Conservation (phyloP, 2,329 filamentous ascomycete species). For the Aspergillus fructus region DNA sequence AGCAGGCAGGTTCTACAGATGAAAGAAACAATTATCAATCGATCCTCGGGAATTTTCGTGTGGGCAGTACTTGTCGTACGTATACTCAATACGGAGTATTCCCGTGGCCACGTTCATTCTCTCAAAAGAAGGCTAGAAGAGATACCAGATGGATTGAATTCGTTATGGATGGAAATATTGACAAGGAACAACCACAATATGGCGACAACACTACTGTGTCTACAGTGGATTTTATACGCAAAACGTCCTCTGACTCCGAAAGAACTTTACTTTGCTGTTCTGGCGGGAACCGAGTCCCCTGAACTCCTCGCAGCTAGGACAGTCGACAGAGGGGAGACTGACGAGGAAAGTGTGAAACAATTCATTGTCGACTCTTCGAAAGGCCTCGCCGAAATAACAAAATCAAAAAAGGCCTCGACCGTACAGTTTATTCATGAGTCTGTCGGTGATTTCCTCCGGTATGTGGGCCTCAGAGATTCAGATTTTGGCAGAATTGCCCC, state of each 20-base stretch:
- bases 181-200: constrained; percentile 46
- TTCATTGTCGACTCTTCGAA: constrained; percentile 30
- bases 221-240: constrained; percentile 57
- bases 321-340: neutral
- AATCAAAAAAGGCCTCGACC: constrained; percentile 13
- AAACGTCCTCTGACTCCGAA: constrained; percentile 8
- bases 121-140: constrained; percentile 37
- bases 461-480: constrained; percentile 25
- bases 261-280: constrained; percentile 6
- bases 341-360: neutral
- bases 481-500: too few relatives aligned
- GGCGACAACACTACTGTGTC: constrained; percentile 43
- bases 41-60: constrained; percentile 46
- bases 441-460: constrained; percentile 34
- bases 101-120: constrained; percentile 25
- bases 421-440: constrained; percentile 42
- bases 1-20: constrained; percentile 25
- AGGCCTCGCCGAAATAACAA: constrained; percentile 31
- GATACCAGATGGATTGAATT: constrained; percentile 42
- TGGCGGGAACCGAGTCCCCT: neutral
- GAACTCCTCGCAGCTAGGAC: neutral
- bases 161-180: constrained; percentile 47
- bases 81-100: constrained; percentile 45
- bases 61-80: constrained; percentile 46
- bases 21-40: constrained; percentile 31